Percentiles rank a stretch among this genome's conserved stretches.
These are phyloP conservation scores for Lipomyces kockii DNA, from an alignment of 805 yeast species.

Conservation along the genomic window DNA sequence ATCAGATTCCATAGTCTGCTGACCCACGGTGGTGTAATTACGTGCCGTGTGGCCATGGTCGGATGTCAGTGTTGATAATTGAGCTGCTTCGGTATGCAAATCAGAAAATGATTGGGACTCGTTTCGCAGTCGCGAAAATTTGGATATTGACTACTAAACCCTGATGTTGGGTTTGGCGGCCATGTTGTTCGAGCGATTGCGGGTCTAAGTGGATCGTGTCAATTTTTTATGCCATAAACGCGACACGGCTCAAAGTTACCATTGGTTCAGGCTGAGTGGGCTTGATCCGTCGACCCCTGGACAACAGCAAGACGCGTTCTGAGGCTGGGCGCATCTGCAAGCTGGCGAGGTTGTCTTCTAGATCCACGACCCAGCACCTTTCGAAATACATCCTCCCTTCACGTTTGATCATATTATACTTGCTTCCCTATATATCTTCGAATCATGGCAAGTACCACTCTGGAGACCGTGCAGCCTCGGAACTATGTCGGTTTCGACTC, in stretches of 20 bases:
- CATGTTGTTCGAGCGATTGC: neutral
- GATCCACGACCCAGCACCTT: neutral
- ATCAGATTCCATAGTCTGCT: slow-evolving; percentile 16
- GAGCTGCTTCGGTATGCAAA: neutral
- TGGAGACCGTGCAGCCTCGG: slow-evolving; percentile 56
- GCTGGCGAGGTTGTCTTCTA: neutral
- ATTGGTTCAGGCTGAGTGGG: neutral
- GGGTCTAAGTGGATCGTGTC: neutral
- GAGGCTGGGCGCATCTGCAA: neutral
- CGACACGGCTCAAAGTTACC: neutral
- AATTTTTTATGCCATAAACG: neutral
- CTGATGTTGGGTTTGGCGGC: neutral
- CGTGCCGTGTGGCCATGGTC: slow-evolving; percentile 10
- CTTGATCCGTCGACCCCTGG: neutral
- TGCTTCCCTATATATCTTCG: neutral
- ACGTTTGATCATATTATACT: neutral
- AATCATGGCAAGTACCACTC: slow-evolving; percentile 9
- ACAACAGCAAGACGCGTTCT: neutral
- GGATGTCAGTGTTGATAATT: neutral
- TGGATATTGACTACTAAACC: neutral
- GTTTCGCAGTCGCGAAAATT: neutral
- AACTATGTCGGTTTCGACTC: slow-evolving; percentile 96
- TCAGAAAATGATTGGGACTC: neutral
- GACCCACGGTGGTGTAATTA: slow-evolving; percentile 13
- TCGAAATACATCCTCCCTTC: neutral